Evolutionary conservation across 768 basidiomycete genomes (phyloP).

Genomic region (Hericium coralloides): DNA sequence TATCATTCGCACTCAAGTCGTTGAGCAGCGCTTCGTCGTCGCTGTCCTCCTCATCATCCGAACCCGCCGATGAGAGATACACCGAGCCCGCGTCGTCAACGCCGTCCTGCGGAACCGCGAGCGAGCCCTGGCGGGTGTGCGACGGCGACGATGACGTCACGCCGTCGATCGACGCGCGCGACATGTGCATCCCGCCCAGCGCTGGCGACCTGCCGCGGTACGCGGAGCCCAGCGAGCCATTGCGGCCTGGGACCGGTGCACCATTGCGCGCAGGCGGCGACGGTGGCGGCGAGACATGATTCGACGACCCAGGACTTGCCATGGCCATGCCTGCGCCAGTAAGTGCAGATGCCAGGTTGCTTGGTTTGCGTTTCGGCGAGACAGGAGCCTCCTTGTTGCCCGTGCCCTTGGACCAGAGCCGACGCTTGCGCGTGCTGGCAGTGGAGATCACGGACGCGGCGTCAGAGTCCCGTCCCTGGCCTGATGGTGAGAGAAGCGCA

Average conservation of each 20-base stretch:
- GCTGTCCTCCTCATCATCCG: slow-evolving; percentile 24
- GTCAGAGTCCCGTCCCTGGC: slow-evolving; percentile 12
- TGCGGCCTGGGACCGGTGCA: not conserved
- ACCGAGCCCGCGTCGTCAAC: slow-evolving; percentile 16
- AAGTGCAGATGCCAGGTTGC: slow-evolving; percentile 58
- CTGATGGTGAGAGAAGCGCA: slow-evolving; percentile 5
- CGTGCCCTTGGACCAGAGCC: slow-evolving; percentile 8
- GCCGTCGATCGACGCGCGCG: slow-evolving; percentile 13
- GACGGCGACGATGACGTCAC: slow-evolving; percentile 4
- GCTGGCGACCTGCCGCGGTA: slow-evolving; percentile 8
- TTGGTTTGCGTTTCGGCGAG: slow-evolving; percentile 30
- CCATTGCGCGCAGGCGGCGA: slow-evolving; percentile 9
- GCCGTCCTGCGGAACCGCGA: slow-evolving; percentile 15
- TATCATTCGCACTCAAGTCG: slow-evolving; percentile 57
- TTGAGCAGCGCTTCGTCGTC: slow-evolving; percentile 15
- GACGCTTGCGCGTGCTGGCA: slow-evolving; percentile 10
- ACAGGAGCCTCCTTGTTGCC: slow-evolving; percentile 23
- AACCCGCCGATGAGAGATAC: not conserved
- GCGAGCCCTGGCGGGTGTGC: slow-evolving; percentile 18
- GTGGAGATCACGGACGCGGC: slow-evolving; percentile 13
- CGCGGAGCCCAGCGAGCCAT: slow-evolving; percentile 1
- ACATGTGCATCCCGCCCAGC: slow-evolving; percentile 2
- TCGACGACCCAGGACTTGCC: slow-evolving; percentile 44
- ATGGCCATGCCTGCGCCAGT: slow-evolving; percentile 61
- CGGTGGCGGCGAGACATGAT: slow-evolving; percentile 27